These are phyloP conservation scores for Nigrospora oryzae DNA, from an alignment of 2,329 filamentous ascomycete species.

Conservation along the genomic window DNA sequence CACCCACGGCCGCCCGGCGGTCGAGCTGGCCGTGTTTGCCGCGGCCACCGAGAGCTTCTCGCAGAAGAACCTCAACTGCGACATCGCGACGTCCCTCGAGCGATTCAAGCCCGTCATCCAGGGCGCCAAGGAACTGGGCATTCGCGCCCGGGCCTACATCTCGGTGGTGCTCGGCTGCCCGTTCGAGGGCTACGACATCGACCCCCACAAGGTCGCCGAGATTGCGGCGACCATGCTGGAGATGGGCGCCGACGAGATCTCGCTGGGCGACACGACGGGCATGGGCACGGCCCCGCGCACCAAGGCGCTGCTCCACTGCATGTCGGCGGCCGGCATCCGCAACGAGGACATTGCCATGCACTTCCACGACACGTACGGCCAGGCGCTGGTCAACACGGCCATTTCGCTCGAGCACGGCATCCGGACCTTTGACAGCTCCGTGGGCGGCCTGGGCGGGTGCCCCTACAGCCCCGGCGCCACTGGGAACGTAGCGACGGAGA, in stretches of 20 bases:
- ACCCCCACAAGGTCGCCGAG: slow-evolving; percentile 55
- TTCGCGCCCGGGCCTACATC: slow-evolving; percentile 71
- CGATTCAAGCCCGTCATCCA: slow-evolving; percentile 64
- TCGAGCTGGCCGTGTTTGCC: slow-evolving; percentile 75
- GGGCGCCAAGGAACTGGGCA: slow-evolving; percentile 52
- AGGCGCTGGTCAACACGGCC: slow-evolving; percentile 58
- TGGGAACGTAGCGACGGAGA: slow-evolving; percentile 47
- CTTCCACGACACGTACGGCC: slow-evolving; percentile 67
- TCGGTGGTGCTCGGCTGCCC: slow-evolving; percentile 76
- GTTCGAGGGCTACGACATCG: slow-evolving; percentile 58
- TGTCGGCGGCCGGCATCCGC: slow-evolving; percentile 43
- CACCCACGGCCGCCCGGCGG: slow-evolving; percentile 33
- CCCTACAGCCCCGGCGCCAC: slow-evolving; percentile 62
- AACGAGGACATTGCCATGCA: slow-evolving; percentile 53
- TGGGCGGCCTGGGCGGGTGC: slow-evolving; percentile 59
- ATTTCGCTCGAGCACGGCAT: slow-evolving; percentile 56
- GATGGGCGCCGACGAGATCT: slow-evolving; percentile 86
- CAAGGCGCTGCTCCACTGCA: slow-evolving; percentile 35
- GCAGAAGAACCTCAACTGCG: slow-evolving; percentile 74
- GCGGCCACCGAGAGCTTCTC: slow-evolving; percentile 77
- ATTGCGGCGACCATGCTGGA: slow-evolving; percentile 65
- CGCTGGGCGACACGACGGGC: slow-evolving; percentile 82
- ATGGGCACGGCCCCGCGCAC: slow-evolving; percentile 57
- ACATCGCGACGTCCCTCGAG: slow-evolving; percentile 63
- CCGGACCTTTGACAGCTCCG: slow-evolving; percentile 57